Base-by-base conservation (phyloP, 2,329 filamentous ascomycete species). In the Microsporum ferrugineum region DNA sequence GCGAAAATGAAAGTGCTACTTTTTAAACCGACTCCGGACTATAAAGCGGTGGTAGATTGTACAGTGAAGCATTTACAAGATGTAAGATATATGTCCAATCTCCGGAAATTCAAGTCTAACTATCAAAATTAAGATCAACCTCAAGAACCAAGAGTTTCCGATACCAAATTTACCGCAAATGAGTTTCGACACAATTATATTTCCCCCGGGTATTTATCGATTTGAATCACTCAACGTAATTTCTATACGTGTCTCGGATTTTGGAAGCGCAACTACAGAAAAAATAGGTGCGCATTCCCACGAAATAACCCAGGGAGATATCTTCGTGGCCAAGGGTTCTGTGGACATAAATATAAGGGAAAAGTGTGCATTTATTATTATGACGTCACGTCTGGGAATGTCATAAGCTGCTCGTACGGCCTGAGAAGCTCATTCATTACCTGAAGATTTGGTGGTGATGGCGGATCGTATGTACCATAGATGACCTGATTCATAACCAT, bases 211-310 rank as follows among this genome's bases (percentile, higher is more conserved):
- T n/a, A 2, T 38, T 58, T 58, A 58, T 45, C 38, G 57, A 45
- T 41, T 58, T 31, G 38, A 45, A 58, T 58, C 27, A 17, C 23
- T 58, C 6, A 58, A 58, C 33, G 57, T 58, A 6, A 58, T 58
- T 58, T 34, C 57, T 17, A 45, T 29, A 23, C 57, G 38, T 31
- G 23, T 58, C 33, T 58, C 57, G 5, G 29, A 33, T 29, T 49
- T 8, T 59, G 57, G 39, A 23, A 47, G 12, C 2, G 10, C 38
- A 41, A 41, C 5, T 41, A 14, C 2, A 14, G 38, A 14, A 12
- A 41, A 41, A 41, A 14, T 41, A 41, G 38, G 38, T 14, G 12
- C 38, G 10, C 38, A 41, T 41, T 41, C 10, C 38, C 38, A n/a
- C n/a, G 38, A 14, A 14, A 14, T n/a, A 10, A 5, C 38, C 38